Base-by-base conservation (phyloP, 1,284 basidiomycete genomes). In the Pseudozyma sp. region DNA sequence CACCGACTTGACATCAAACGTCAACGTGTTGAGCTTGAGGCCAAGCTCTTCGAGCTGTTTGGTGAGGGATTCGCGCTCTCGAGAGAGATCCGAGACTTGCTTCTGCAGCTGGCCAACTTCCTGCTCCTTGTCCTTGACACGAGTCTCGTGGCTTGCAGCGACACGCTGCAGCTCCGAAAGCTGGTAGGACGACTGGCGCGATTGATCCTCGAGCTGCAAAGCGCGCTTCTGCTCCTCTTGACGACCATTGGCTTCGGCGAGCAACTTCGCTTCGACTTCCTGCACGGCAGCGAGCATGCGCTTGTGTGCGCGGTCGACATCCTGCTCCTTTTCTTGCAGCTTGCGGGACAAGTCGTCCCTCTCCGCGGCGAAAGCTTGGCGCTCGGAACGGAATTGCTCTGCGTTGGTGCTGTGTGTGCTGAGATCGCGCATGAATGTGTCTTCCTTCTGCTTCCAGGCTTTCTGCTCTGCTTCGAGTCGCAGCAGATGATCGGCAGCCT, bases 401-500 rank as follows among this genome's bases (percentile, higher is more conserved):
- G 81, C 68, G 11, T 75, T 56, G 17, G 67, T 59, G 45, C 34
- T 67, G 51, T 76, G 73, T 45, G 74, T 58, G 46, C 64, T 68
- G 29, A 81, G 67, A 24, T 84, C 73, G 55, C 73, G 61, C 58
- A 73, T 77, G 44, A 82, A 66, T 2, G 59, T 55, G 14, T 82
- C 84, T 79, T 94, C 92, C 56, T 89, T 87, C 31, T 84, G 82
- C 31, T 85, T 86, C 90, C 91, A 92, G 13, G 89, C 88, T 60
- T 89, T 89, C 78, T 92, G 90, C 76, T 94, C 91, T 61, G 87
- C 86, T 85, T 95, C 93, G 46, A 96, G 86, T 2, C 90, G 88
- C 5, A 92, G 90, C 16, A 95, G 88, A 79, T 94, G 92, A 67
- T 92, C 91, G 0, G 92, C 91, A 13, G 94, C 91, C 72, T 92